phyloP scores from a whole-genome alignment of 495 filamentous ascomycete species.

The Penicillium subrubescens region DNA sequence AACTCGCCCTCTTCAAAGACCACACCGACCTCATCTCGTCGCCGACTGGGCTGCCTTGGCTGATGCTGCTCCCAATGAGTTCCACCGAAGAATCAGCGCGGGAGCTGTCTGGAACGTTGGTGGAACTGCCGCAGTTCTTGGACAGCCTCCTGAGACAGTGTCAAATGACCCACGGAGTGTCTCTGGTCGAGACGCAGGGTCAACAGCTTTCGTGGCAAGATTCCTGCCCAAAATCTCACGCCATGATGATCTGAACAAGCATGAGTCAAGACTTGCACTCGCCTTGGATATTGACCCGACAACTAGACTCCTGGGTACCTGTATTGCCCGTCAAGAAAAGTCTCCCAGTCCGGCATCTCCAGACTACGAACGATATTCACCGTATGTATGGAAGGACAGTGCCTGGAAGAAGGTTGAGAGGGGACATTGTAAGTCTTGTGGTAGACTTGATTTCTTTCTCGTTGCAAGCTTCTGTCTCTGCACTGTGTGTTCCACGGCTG shows the following conservation, averaged over 20 bases:
- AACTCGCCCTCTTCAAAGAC: constrained; percentile 22
- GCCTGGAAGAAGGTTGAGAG: constrained; percentile 58
- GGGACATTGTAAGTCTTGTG: constrained; percentile 49
- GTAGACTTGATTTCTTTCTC: not conserved
- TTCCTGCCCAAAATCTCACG: constrained; percentile 60
- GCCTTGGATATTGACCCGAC: constrained; percentile 81
- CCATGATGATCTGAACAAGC: constrained; percentile 63
- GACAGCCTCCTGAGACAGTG: constrained; percentile 46
- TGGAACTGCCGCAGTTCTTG: constrained; percentile 56
- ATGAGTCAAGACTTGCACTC: constrained; percentile 76
- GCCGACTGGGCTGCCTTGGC: constrained; percentile 25
- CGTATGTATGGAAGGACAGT: constrained; percentile 58
- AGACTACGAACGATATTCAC: constrained; percentile 36
- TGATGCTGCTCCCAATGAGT: constrained; percentile 10
- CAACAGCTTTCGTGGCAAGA: constrained; percentile 69
- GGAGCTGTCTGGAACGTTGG: constrained; percentile 84
- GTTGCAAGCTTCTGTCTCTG: not conserved
- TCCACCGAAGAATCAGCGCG: constrained; percentile 54
- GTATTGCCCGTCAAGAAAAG: constrained; percentile 20
- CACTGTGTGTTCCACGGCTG: not conserved
- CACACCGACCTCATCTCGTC: constrained; percentile 40
- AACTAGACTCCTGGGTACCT: constrained; percentile 56
- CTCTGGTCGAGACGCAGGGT: constrained; percentile 70
- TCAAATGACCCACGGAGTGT: constrained; percentile 64
- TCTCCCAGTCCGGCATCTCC: constrained; percentile 32